Base-by-base conservation (phyloP, 495 filamentous ascomycete genomes). In the Chaetomium fimeti region DNA sequence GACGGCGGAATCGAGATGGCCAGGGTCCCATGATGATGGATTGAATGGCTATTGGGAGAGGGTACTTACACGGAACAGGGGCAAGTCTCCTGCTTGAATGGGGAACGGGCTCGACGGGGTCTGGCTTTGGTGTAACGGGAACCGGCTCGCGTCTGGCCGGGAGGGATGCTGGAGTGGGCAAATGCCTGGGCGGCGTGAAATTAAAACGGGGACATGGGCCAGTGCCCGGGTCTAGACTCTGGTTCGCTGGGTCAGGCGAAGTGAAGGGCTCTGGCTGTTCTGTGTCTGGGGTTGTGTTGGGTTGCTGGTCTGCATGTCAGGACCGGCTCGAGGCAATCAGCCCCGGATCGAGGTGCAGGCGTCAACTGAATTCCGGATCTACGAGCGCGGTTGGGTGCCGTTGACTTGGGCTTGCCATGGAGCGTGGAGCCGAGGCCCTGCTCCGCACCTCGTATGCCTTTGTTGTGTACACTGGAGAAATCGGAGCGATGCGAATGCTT, bases 1-100 rank as follows among this genome's bases (percentile, higher is more conserved):
- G 61, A 74, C 73, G 57, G 61, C 73, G 57, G 61, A 66, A 66
- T 66, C 63, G 71, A 66, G 62, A 74, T 9, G 32, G 64, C 58
- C 57, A 58, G 60, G 49, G 61, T 63, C 18, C 54, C 18, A n/a
- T 51, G 61, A 49, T 53, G 62, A 45, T 25, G 55, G n/a, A 38
- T 15, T 22, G 47, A 1, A n/a, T 2, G 5, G 45, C 48, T 61
- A 61, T 61, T 52, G 45, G 59, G 60, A 62, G 29, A 45, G 48
- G 47, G 43, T 52, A 61, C 48, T 61, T 61, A 54, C 60, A 61
- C 47, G 45, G 48, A 61, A 58, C 43, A 32, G 22, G 48, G 40
- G 25, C 47, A 8, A 25, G 18, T 38, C 6, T 9, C 40, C 22
- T 38, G 38, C 36, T 25, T 25, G 27, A 43, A 49, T 49, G 45